A percentile compares a stretch with the other conserved stretches of the same genome.
These are phyloP conservation scores for Claviceps monticola DNA, from an alignment of 2,329 filamentous ascomycete species.

Conservation along the genomic window DNA sequence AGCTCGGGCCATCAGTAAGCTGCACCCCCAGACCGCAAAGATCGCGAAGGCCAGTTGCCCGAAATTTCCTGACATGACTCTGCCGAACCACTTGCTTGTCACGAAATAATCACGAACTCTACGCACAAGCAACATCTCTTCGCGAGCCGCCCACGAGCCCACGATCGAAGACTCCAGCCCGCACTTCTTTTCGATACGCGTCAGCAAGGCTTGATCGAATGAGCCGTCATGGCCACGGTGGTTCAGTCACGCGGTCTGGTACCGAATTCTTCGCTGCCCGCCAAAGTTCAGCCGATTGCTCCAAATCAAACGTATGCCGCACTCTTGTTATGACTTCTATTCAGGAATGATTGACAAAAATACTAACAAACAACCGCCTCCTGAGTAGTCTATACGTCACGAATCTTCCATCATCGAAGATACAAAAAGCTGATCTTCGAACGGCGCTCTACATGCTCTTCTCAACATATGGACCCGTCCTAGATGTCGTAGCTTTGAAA, in stretches of 20 bases:
- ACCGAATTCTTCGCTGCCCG: conserved; percentile 28
- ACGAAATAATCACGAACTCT: neutral
- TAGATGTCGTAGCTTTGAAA: conserved; percentile 84
- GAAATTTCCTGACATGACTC: conserved; percentile 3
- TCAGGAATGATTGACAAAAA: neutral
- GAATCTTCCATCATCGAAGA: conserved; percentile 74
- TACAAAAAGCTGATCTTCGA: conserved; percentile 77
- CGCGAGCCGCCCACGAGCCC: neutral
- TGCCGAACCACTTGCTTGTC: neutral
- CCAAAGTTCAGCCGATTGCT: conserved; percentile 40
- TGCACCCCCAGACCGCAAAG: neutral
- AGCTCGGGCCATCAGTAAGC: neutral
- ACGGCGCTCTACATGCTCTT: conserved; percentile 86
- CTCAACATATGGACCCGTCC: conserved; percentile 80
- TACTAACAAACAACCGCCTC: conserved; percentile 2
- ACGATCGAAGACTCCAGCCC: neutral
- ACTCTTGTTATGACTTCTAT: neutral
- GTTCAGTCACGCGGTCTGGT: conserved; percentile 26
- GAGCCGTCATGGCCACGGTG: conserved; percentile 20
- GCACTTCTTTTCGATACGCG: neutral
- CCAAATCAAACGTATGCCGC: conserved; percentile 61
- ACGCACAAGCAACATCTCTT: neutral
- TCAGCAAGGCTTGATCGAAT: neutral
- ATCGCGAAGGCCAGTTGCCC: conserved; percentile 1
- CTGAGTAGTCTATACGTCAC: conserved; percentile 66